Conservation (phyloP, 2,329 filamentous ascomycete genomes). For the Chrysoporthe deuterocubensis region DNA sequence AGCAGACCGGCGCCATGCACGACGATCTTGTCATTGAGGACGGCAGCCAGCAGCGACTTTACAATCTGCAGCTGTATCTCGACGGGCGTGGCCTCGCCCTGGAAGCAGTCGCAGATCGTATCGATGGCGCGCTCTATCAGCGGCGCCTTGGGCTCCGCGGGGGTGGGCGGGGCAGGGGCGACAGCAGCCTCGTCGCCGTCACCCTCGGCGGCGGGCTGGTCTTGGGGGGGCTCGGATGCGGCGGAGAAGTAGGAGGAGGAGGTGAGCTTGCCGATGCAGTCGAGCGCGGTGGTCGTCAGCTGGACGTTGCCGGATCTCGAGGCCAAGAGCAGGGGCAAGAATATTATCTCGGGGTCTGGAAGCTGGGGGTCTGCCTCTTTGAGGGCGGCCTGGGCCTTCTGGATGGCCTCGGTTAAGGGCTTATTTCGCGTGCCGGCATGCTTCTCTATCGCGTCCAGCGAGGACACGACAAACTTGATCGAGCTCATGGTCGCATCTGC, state of each 20-base stretch:
- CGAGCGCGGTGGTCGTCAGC: slow-evolving; percentile 86
- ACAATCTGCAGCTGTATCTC: slow-evolving; percentile 98
- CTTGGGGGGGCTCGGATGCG: slow-evolving; percentile 47
- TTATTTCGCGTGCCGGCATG: slow-evolving; percentile 82
- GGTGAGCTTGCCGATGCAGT: slow-evolving; percentile 98
- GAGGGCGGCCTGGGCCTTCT: slow-evolving; percentile 82
- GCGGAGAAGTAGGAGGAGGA: slow-evolving; percentile 98
- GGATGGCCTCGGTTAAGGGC: slow-evolving; percentile 79
- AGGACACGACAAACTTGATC: slow-evolving; percentile 92
- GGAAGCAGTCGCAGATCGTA: slow-evolving; percentile 98
- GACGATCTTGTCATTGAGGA: slow-evolving; percentile 97
- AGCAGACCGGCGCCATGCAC: slow-evolving; percentile 94
- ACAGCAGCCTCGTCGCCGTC: slow-evolving; percentile 41
- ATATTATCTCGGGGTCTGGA: slow-evolving; percentile 89
- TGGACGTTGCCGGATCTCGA: slow-evolving; percentile 84
- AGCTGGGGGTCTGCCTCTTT: slow-evolving; percentile 80
- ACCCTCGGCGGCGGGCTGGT: slow-evolving; percentile 46
- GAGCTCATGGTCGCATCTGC: slow-evolving; percentile 75
- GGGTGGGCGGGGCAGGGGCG: slow-evolving; percentile 46
- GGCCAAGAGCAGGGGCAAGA: slow-evolving; percentile 86
- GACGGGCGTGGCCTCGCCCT: slow-evolving; percentile 88
- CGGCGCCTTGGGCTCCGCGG: slow-evolving; percentile 59
- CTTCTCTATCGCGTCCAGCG: slow-evolving; percentile 86
- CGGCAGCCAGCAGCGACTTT: slow-evolving; percentile 92
- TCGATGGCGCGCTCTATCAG: slow-evolving; percentile 98